Base-by-base conservation (phyloP, 2,329 filamentous ascomycete species). In the Alternaria gaisen region DNA sequence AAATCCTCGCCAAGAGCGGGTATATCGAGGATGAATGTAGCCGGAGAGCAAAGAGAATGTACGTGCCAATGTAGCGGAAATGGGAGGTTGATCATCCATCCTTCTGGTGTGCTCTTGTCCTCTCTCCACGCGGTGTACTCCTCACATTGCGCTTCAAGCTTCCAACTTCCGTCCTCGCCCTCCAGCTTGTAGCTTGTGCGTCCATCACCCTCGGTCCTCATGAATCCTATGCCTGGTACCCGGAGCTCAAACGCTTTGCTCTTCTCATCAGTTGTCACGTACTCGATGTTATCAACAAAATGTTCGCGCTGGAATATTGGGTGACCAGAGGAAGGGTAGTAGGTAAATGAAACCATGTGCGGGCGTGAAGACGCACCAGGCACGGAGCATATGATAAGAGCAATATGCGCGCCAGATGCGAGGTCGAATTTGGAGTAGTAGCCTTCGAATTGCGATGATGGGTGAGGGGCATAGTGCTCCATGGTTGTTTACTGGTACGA, bases 21-120 rank as follows among this genome's bases (percentile, higher is more conserved):
- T 5, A 84, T 79, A 5, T 66, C 63, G 40, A 85, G 73, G 4
- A 63, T 65, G 69, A 81, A 82, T 4, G 71, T 69, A 53, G 78
- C 79, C 1, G 75, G 67, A 1, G 82, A 83, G 40, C 70, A 75
- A 8, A 83, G 75, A 1, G 80, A 82, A 32, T 84, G 81, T 5
- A 85, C 83, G 62, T 84, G 82, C 83, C 83, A 85, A 61, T 85
- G 83, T 2, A 85, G 68, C 1, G 83, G 83, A 0, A 85, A 69
- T 1, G 82, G 82, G 0, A 85, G 72, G 20, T 80, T 60, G 5
- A 81, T 78, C n/a, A 85, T 75, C 61, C 73, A 75, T 40, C 80
- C 79, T 64, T 84, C 83, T 0, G 83, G 83, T 1, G 82, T 83
- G 36, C 26, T 64, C 46, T 72, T 70, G 24, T 59, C 56, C 18